Evolutionary conservation across 768 basidiomycete genomes (phyloP).

Genomic region (Tricholoma furcatifolium): DNA sequence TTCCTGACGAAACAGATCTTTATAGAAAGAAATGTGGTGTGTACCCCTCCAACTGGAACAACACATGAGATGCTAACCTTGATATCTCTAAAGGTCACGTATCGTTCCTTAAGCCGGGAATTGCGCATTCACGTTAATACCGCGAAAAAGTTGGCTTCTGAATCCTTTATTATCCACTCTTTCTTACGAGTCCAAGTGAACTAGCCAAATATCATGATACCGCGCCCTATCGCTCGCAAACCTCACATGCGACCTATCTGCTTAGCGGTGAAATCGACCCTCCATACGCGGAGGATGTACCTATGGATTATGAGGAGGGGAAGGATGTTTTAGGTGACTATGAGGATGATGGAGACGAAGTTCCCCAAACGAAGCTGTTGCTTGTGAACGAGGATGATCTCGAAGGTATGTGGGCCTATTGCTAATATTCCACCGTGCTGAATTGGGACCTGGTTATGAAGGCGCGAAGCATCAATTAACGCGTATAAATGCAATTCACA

Average conservation of each 20-base stretch:
- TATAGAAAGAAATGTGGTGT: slow-evolving; percentile 49
- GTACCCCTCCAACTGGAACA: slow-evolving; percentile 7
- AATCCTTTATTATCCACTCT: background rate
- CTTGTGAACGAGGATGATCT: slow-evolving; percentile 65
- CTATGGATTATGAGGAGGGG: slow-evolving; percentile 38
- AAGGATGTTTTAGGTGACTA: slow-evolving; percentile 28
- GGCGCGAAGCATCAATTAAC: slow-evolving; percentile 54
- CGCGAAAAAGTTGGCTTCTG: slow-evolving; percentile 67
- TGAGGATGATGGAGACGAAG: slow-evolving; percentile 40
- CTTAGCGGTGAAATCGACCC: slow-evolving; percentile 54
- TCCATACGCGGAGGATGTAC: slow-evolving; percentile 29
- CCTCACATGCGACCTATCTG: slow-evolving; percentile 67
- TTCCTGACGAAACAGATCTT: slow-evolving; percentile 51
- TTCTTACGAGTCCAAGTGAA: slow-evolving; percentile 42
- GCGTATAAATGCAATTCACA: slow-evolving; percentile 52
- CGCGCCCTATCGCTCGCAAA: slow-evolving; percentile 38
- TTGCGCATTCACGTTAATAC: slow-evolving; percentile 71
- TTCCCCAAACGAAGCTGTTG: slow-evolving; percentile 47
- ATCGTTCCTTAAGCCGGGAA: slow-evolving; percentile 70
- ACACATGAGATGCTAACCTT: background rate
- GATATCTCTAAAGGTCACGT: slow-evolving; percentile 62
- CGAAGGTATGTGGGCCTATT: slow-evolving; percentile 46
- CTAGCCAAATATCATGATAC: slow-evolving; percentile 57
- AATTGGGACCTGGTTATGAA: slow-evolving; percentile 24
- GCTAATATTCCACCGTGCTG: background rate